Conservation (phyloP, 2,329 filamentous ascomycete species). For the Thielaviopsis populi region DNA sequence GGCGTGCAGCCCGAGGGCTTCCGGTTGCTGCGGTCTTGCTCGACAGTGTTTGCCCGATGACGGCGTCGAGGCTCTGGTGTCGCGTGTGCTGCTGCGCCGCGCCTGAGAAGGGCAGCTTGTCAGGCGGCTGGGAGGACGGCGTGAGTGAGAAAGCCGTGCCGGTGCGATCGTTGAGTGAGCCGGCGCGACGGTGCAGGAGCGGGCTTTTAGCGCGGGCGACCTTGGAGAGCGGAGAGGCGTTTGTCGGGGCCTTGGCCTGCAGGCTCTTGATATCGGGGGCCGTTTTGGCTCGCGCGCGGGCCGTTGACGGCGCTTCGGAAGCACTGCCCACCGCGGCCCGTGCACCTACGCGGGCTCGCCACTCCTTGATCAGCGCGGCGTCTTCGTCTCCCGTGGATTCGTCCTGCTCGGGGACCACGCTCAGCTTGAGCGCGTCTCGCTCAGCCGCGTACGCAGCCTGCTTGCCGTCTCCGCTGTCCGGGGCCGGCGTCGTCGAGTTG, state of each 20-base stretch:
- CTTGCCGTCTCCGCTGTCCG: background rate
- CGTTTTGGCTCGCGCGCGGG: background rate
- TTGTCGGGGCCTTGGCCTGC: background rate
- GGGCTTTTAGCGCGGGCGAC: background rate
- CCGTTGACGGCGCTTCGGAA: background rate
- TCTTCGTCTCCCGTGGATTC: conserved; percentile 12
- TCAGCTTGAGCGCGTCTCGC: conserved; percentile 6
- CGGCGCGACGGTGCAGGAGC: background rate
- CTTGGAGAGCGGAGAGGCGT: background rate
- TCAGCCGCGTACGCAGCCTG: background rate
- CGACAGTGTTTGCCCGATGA: background rate
- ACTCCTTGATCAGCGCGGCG: conserved; percentile 1
- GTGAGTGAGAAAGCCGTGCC: background rate
- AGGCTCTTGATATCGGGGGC: background rate
- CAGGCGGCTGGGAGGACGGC: background rate
- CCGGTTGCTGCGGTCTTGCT: background rate
- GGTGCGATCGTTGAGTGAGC: conserved; percentile 5
- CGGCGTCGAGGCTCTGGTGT: conserved; percentile 12
- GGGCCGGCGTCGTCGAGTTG: background rate
- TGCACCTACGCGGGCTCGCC: background rate
- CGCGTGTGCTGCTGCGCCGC: conserved; percentile 2
- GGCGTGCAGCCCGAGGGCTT: background rate
- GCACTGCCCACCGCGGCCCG: background rate
- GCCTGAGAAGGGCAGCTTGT: background rate
- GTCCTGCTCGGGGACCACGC: conserved; percentile 15